phyloP scores from a whole-genome alignment of 768 basidiomycete genomes.

The Lenzites betulinus region DNA sequence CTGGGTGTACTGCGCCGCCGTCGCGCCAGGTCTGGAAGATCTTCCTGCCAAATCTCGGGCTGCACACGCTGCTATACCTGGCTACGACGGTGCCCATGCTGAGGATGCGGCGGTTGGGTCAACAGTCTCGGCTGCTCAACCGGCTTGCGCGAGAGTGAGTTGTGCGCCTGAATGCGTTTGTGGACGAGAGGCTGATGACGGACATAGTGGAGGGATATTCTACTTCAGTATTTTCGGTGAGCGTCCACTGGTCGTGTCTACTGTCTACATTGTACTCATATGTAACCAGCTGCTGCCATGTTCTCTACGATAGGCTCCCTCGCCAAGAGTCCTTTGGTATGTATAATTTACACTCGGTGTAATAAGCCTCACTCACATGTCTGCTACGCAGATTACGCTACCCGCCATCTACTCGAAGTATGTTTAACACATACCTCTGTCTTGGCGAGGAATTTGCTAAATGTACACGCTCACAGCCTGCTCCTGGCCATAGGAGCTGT shows the following conservation, averaged over 20 bases:
- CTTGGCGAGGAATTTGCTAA: neutral
- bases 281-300: constrained; percentile 10
- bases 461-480: constrained; percentile 2
- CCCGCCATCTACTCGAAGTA: constrained; percentile 18
- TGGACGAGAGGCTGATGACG: neutral
- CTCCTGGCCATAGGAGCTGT: constrained; percentile 27
- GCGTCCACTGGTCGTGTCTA: neutral
- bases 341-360: neutral
- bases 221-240: constrained; percentile 22
- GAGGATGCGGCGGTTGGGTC: constrained; percentile 6
- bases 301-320: constrained; percentile 21
- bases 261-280: neutral
- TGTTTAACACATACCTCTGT: neutral
- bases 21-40: constrained; percentile 20
- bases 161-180: too few species aligned
- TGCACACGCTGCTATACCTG: constrained; percentile 23
- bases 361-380: too few species aligned
- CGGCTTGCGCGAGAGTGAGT: constrained; percentile 23
- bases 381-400: neutral
- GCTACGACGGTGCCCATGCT: constrained; percentile 23
- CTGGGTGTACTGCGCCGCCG: constrained; percentile 23
- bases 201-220: constrained; percentile 22
- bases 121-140: constrained; percentile 16
- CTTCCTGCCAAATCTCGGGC: constrained; percentile 18
- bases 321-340: constrained; percentile 2